Percentiles rank a stretch among this genome's conserved stretches.
Conservation (phyloP, 1,139 yeast genomes). For the Torulaspora globosa region DNA sequence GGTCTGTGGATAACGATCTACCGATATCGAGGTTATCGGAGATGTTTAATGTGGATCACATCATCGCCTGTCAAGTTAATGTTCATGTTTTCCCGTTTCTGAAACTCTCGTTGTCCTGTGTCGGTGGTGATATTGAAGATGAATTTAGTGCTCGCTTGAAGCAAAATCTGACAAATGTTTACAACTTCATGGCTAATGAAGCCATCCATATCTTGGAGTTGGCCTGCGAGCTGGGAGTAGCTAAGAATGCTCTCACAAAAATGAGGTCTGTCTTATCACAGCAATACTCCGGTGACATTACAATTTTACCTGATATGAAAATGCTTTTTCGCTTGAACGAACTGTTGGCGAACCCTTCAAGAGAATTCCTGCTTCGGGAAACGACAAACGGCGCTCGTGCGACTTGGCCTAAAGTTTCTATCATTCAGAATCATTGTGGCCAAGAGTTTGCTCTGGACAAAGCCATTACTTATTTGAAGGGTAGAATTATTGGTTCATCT, state of each 20-base stretch:
- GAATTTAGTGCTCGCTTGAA: conserved; percentile 56
- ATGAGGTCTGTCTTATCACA: conserved; percentile 74
- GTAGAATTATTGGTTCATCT: conserved; percentile 51
- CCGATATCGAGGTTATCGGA: conserved; percentile 88
- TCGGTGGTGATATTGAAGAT: conserved; percentile 66
- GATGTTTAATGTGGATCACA: conserved; percentile 95
- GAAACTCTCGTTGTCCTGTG: conserved; percentile 58
- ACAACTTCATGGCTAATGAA: conserved; percentile 64
- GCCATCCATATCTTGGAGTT: conserved; percentile 72
- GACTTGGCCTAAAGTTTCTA: conserved; percentile 86
- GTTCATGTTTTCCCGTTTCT: conserved; percentile 92
- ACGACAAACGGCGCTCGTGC: conserved; percentile 82
- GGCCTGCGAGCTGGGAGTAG: conserved; percentile 68
- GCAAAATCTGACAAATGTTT: conserved; percentile 51
- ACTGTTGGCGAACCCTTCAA: conserved; percentile 74
- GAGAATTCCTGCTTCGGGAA: conserved; percentile 65
- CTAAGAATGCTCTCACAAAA: conserved; percentile 68
- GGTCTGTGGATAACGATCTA: conserved; percentile 89
- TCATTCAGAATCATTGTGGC: conserved; percentile 83
- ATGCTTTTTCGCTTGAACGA: conserved; percentile 54
- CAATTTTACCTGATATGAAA: conserved; percentile 74
- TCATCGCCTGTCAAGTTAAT: conserved; percentile 93
- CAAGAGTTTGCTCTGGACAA: conserved; percentile 83
- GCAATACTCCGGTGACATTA: conserved; percentile 87
- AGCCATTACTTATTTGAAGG: conserved; percentile 64